Conservation (phyloP, 768 basidiomycete genomes). For the Boletus barrowsii region DNA sequence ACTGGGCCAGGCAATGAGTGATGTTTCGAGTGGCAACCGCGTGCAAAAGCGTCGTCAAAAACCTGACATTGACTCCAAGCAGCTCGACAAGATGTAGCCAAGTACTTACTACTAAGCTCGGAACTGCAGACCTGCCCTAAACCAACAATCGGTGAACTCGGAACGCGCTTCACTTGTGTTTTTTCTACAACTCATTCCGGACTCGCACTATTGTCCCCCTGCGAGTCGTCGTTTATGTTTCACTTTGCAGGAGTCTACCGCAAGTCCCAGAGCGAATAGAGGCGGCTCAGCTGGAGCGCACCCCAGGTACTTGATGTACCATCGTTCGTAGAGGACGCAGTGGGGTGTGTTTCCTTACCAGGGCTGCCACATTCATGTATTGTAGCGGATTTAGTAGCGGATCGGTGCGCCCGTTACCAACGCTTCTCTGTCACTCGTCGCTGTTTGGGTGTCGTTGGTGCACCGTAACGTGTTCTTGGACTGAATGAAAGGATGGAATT, state of each 20-base stretch:
- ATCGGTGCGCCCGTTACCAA: no score
- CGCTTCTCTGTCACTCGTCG: no score
- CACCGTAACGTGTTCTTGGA: no score
- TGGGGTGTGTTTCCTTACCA: conserved; percentile 34
- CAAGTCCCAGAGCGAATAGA: conserved; percentile 30
- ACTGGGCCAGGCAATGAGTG: no score
- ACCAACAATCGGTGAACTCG: neutral
- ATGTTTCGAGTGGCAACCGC: no score
- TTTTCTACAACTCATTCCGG: conserved; percentile 29
- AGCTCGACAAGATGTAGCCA: no score
- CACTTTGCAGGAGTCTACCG: conserved; percentile 35
- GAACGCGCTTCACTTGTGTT: neutral
- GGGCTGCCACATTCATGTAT: conserved; percentile 24
- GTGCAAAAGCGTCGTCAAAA: no score
- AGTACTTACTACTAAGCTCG: no score
- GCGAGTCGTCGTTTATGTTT: conserved; percentile 7
- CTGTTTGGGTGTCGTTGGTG: no score
- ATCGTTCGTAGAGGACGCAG: neutral
- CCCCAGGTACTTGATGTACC: conserved; percentile 5
- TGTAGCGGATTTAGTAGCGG: no score
- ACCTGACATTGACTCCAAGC: no score
- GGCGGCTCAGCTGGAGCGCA: conserved; percentile 29
- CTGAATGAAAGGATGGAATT: no score
- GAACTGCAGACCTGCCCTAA: conserved; percentile 21
- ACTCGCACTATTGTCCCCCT: conserved; percentile 40